Base-by-base conservation (phyloP, 2,329 filamentous ascomycete species). In the Hypoxylon sp. region DNA sequence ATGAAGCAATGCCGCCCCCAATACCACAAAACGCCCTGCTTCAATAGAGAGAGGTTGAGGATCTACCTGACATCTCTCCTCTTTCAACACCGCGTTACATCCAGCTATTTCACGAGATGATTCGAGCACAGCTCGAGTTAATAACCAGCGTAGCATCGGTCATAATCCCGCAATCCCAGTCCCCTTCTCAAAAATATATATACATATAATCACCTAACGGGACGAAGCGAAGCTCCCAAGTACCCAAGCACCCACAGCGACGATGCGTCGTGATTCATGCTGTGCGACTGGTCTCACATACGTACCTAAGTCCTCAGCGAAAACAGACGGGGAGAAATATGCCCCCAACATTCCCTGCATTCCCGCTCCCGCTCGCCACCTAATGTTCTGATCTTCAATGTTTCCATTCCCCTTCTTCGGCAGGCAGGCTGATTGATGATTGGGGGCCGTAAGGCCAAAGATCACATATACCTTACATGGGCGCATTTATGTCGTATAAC, bases 201-300 rank as follows among this genome's bases (percentile, higher is more conserved):
- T 19, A 19, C 2, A 19, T 6, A 32, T 13, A 32, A 41, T 14
- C 46, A 28, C 6, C 21, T 28, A 34, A 32, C 21, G 14, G 19
- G 7, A 46, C 10, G 2, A 21, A 41, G 10, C 43, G 13, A 6
- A 30, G 28, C 28, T 30, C 25, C 48, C 23, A 63, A 55, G 7
- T 43, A 52, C 17, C 48, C 23, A 63, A 55, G 7, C 46, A 52
- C 17, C 36, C 21, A 41, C 52, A 13, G 57, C 56, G 62, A 62
- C 46, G 19, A 57, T 62, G 57, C 58, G 30, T 49, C 19, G 51
- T 69, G 63, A 66, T 53, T 69, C 50, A 66, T 63, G 58, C 25
- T 38, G 63, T 69, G 48, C 63, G 38, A 69, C 60, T 25, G 52
- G n/a, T 21, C 38, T 21, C 21, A 34, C 41, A 46, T 46, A 34